These are phyloP conservation scores for Cadophora gregata DNA, from an alignment of 2,329 filamentous ascomycete species.

Conservation along the genomic window DNA sequence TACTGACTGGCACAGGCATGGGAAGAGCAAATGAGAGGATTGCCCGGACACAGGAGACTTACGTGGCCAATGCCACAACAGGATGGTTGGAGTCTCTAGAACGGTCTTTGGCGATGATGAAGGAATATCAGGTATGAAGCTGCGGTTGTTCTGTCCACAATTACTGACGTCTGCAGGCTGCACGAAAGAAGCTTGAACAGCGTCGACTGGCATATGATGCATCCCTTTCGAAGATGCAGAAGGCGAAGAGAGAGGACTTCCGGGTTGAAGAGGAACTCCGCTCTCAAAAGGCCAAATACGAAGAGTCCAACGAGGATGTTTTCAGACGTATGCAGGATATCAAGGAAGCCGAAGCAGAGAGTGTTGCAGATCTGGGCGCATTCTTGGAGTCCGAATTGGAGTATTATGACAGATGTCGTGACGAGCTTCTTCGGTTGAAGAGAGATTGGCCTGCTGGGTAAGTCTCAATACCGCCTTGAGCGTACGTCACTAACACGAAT, in stretches of 20 bases:
- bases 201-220: constrained; percentile 91
- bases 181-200: constrained; percentile 93
- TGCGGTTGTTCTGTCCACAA: constrained; percentile 22
- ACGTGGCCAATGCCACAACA: constrained; percentile 76
- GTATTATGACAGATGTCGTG: constrained; percentile 89
- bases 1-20: constrained; percentile 59
- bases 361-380: constrained; percentile 75
- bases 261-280: constrained; percentile 91
- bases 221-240: constrained; percentile 87
- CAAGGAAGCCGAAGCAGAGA: constrained; percentile 87
- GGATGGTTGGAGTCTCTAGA: constrained; percentile 94
- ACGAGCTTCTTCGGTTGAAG: constrained; percentile 76
- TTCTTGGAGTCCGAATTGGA: constrained; percentile 90
- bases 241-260: constrained; percentile 93
- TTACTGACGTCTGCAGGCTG: constrained; percentile 54
- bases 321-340: constrained; percentile 94
- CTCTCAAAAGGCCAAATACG: constrained; percentile 91
- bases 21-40: constrained; percentile 89
- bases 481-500: constrained; percentile 23
- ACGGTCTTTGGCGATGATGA: constrained; percentile 90
- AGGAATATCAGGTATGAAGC: constrained; percentile 84
- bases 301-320: constrained; percentile 93
- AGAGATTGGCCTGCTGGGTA: constrained; percentile 71
- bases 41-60: constrained; percentile 83
- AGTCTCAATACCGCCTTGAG: constrained; percentile 35